Evolutionary conservation across 176 grass and related monocot species (phyloP).

Genomic region (Tuctoria greenei): DNA sequence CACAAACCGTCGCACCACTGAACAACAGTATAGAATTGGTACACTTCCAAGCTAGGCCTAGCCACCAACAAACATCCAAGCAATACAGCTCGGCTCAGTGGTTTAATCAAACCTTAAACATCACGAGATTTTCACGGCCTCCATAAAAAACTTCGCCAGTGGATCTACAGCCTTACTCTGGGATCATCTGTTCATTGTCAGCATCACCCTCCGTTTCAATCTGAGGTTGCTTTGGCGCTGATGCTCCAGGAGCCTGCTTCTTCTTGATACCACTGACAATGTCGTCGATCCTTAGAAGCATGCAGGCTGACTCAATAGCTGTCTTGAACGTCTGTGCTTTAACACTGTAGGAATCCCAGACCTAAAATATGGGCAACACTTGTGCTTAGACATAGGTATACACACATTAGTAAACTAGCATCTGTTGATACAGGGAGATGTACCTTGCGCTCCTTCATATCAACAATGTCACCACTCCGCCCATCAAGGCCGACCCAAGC

Average conservation of each 20-base stretch:
- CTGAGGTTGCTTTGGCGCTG: slow-evolving; percentile 67
- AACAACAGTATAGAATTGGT: slow-evolving; percentile 22
- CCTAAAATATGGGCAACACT: neutral
- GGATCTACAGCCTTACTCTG: slow-evolving; percentile 54
- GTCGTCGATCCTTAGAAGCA: slow-evolving; percentile 96
- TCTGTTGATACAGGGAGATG: neutral
- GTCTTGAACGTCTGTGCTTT: slow-evolving; percentile 98
- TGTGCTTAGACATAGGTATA: slow-evolving; percentile 5
- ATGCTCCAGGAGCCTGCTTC: slow-evolving; percentile 63
- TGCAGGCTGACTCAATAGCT: slow-evolving; percentile 84
- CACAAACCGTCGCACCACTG: neutral
- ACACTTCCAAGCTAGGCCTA: slow-evolving; percentile 16
- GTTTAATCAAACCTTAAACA: slow-evolving; percentile 3
- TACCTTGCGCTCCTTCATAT: slow-evolving; percentile 94
- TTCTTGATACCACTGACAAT: slow-evolving; percentile 77
- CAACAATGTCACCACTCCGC: slow-evolving; percentile 70
- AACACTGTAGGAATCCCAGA: slow-evolving; percentile 55
- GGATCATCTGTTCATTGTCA: slow-evolving; percentile 92
- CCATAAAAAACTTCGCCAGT: slow-evolving; percentile 20
- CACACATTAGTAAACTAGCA: neutral
- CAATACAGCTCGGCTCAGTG: slow-evolving; percentile 7
- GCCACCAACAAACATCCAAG: slow-evolving; percentile 7
- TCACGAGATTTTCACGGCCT: neutral
- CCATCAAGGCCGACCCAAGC: slow-evolving; percentile 95
- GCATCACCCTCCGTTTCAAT: slow-evolving; percentile 85